Conservation (phyloP, 2,329 filamentous ascomycete species). For the Aotearoamyces nothofagi region DNA sequence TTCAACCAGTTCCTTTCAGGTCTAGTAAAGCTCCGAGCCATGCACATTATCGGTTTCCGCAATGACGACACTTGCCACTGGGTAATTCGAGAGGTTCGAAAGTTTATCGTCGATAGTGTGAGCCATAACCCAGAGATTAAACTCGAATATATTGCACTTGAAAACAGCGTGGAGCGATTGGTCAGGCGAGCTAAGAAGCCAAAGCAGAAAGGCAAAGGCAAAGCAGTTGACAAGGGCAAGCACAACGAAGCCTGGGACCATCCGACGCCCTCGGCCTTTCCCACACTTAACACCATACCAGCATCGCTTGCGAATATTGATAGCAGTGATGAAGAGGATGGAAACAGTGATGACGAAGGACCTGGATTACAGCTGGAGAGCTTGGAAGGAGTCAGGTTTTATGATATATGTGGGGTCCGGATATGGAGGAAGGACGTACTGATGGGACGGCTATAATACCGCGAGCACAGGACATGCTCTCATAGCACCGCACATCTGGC, state of each 20-base stretch:
- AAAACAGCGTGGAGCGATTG: constrained; percentile 31
- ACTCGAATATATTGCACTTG: constrained; percentile 42
- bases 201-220: constrained; percentile 10
- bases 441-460: constrained; percentile 25
- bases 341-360: constrained; percentile 9
- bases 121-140: constrained; percentile 37
- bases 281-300: constrained; percentile 7
- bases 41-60: constrained; percentile 38
- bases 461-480: too few relatives aligned
- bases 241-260: constrained; percentile 22
- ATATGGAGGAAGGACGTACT: constrained; percentile 45
- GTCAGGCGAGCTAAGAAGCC: constrained; percentile 19
- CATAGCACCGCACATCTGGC: too few relatives aligned
- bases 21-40: constrained; percentile 32
- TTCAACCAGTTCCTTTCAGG: constrained; percentile 37
- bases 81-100: constrained; percentile 38
- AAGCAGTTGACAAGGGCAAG: constrained; percentile 15
- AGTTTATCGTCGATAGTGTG: constrained; percentile 43
- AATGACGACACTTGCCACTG: constrained; percentile 40
- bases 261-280: constrained; percentile 5
- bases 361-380: constrained; percentile 22
- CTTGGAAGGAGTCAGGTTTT: constrained; percentile 25
- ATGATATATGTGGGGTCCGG: constrained; percentile 30
- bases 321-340: constrained; percentile 19
- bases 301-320: constrained; percentile 7